A percentile compares a stretch with the other conserved stretches of the same genome.
Evolutionary conservation across 129 eudicot species (phyloP).

Genomic region (Artemisia annua): DNA sequence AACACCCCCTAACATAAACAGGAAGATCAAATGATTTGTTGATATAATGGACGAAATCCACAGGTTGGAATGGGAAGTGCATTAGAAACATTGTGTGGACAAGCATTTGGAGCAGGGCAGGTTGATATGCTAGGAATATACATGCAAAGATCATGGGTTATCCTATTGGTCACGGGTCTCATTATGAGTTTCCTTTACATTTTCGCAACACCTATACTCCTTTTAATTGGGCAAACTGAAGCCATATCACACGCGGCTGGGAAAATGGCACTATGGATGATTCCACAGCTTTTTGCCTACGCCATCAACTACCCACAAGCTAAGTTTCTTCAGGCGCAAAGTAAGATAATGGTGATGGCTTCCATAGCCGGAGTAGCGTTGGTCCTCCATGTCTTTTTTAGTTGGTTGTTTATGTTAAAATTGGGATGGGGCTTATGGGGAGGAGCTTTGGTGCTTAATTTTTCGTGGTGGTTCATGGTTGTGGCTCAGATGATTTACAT

Average conservation of each 20-base stretch:
- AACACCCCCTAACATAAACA: no score
- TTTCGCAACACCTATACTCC: slow-evolving; percentile 47
- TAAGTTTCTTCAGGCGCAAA: slow-evolving; percentile 56
- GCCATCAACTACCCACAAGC: slow-evolving; percentile 44
- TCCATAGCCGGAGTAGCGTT: slow-evolving; percentile 30
- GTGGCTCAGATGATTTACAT: slow-evolving; percentile 40
- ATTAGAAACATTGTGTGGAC: slow-evolving; percentile 64
- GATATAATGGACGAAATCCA: neutral
- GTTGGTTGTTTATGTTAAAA: slow-evolving; percentile 44
- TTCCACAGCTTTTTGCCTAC: slow-evolving; percentile 48
- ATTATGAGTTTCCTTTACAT: slow-evolving; percentile 38
- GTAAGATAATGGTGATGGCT: slow-evolving; percentile 44
- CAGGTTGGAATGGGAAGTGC: slow-evolving; percentile 68
- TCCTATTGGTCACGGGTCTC: slow-evolving; percentile 32
- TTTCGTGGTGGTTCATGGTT: slow-evolving; percentile 56
- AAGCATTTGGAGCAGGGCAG: slow-evolving; percentile 68
- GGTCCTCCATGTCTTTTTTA: slow-evolving; percentile 31
- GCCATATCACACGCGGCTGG: slow-evolving; percentile 46
- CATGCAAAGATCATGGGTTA: slow-evolving; percentile 64
- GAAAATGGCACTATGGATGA: slow-evolving; percentile 43
- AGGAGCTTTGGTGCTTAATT: slow-evolving; percentile 38
- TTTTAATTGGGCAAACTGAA: slow-evolving; percentile 47
- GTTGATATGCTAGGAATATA: slow-evolving; percentile 55
- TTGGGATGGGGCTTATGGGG: slow-evolving; percentile 47
- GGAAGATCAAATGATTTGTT: no score